Conservation (phyloP, 2,329 filamentous ascomycete genomes). For the Xylaria sp. region DNA sequence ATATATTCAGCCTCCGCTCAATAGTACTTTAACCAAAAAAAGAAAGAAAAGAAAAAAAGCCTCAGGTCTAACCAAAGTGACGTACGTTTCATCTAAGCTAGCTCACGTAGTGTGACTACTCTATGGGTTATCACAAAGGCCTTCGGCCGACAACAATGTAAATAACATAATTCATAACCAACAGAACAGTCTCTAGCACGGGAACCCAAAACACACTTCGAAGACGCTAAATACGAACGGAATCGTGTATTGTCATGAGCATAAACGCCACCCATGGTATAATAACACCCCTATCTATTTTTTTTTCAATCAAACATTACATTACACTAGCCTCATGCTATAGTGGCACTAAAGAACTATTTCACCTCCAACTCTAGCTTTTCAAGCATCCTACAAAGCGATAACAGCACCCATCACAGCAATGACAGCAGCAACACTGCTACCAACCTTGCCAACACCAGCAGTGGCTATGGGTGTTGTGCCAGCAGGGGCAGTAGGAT, state of each 20-base stretch:
- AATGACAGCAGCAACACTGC: slow-evolving; percentile 42
- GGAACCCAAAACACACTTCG: too few relatives aligned
- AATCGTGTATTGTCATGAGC: slow-evolving; percentile 33
- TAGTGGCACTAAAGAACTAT: background rate
- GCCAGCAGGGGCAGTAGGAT: slow-evolving; percentile 19
- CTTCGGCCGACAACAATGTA: too few relatives aligned
- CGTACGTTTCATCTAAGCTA: too few relatives aligned
- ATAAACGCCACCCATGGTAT: slow-evolving; percentile 26
- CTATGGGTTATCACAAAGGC: too few relatives aligned
- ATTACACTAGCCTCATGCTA: slow-evolving; percentile 19
- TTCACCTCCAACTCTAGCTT: background rate
- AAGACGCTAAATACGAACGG: background rate
- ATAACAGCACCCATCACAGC: slow-evolving; percentile 43
- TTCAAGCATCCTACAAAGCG: slow-evolving; percentile 36
- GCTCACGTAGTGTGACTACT: too few relatives aligned
- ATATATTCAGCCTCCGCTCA: background rate
- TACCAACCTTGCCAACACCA: slow-evolving; percentile 45
- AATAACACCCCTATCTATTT: slow-evolving; percentile 25
- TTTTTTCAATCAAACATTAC: slow-evolving; percentile 29
- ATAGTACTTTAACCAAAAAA: too few relatives aligned
- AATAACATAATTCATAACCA: too few relatives aligned
- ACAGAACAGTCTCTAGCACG: too few relatives aligned
- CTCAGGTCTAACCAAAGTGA: background rate
- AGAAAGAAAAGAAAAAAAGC: background rate
- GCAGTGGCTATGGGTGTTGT: slow-evolving; percentile 26